phyloP scores from a whole-genome alignment of 495 filamentous ascomycete genomes.

The Lineolata rhizophorae region DNA sequence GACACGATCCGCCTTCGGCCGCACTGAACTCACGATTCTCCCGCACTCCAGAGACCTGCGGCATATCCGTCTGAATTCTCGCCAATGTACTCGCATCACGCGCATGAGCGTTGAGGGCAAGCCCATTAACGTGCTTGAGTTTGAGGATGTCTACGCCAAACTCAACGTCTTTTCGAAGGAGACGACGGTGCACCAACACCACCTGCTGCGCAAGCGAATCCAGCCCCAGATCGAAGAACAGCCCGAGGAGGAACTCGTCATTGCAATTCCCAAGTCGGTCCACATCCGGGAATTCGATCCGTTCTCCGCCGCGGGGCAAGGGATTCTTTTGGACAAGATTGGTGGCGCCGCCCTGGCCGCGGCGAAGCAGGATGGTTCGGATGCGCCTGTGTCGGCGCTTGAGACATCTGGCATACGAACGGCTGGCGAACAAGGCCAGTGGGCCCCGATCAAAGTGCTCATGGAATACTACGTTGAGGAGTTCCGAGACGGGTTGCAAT shows the following conservation, averaged over 20 bases:
- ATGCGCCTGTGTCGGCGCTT: too few species aligned
- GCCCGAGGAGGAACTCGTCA: constrained; percentile 36
- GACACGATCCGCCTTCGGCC: constrained; percentile 50
- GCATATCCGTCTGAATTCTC: constrained; percentile 59
- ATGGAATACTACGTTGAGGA: constrained; percentile 57
- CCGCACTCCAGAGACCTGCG: constrained; percentile 42
- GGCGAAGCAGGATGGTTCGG: constrained; percentile 13
- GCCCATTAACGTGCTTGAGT: constrained; percentile 21
- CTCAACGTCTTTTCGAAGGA: too few species aligned
- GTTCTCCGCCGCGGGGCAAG: constrained; percentile 6
- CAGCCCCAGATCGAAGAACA: constrained; percentile 44
- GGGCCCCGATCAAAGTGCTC: constrained; percentile 31
- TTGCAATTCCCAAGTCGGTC: constrained; percentile 41
- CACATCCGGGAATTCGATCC: constrained; percentile 10
- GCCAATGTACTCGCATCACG: constrained; percentile 62
- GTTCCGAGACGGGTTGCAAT: constrained; percentile 71
- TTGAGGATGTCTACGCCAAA: constrained; percentile 56
- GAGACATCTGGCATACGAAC: too few species aligned
- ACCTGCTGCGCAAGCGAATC: constrained; percentile 40
- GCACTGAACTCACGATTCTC: constrained; percentile 57
- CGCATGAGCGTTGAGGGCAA: constrained; percentile 44
- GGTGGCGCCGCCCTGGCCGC: constrained; percentile 12
- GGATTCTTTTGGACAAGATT: constrained; percentile 4
- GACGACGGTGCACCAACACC: constrained; percentile 54
- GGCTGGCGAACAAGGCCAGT: too few species aligned